Evolutionary conservation across 2,329 filamentous ascomycete genomes (phyloP), one percentile per base, ranked within the genome.

Genomic region (Ceratocystiopsis sp.): DNA sequence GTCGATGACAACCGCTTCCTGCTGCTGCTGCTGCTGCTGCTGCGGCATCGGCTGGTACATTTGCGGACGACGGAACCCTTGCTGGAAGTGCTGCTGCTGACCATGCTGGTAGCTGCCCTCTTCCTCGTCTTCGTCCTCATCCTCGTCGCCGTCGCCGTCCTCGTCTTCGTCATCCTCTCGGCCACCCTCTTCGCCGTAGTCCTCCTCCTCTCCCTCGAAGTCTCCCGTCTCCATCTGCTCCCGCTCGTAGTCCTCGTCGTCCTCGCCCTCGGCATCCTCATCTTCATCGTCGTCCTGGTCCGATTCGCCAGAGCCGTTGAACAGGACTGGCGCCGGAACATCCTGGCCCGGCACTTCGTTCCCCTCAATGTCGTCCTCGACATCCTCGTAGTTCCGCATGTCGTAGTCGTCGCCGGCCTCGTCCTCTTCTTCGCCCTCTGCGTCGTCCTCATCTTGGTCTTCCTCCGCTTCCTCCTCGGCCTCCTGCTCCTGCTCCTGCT

Each of bases 1-100:
- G 42, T 61, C 61, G 45, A 71, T 70, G 16, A 69, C 59, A 4
- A 68, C 58, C 2, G 64, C 63, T 12, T 46, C 21, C 4, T 33
- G 38, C 17, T 43, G 16, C n/a, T 42, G 25, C 4, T 33, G 38
- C 17, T 43, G 16, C n/a, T 42, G 25, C 25, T 8, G 25, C 25
- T 4, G 25, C 25, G 25, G 25, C 25, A 37, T 16, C 15, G 17
- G 35, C 11, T 39, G 40, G 13, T 42, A 43, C 40, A 43, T 36
- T n/a, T 15, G 33, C 4, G 35, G 45, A 4, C 18, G 45, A 4
- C 37, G 32, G 35, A 37, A 40, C 5, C 35, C 41, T 7, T 39
- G 35, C 4, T 43, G 19, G n/a, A 15, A 13, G 4, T 13, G 33
- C 15, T 19, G 33, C 15, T 19, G 8, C 11, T 35, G 16, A 11